Evolutionary conservation across 2,329 filamentous ascomycete genomes (phyloP), one percentile per base, ranked within the genome.

Genomic region (Venturia asperata): DNA sequence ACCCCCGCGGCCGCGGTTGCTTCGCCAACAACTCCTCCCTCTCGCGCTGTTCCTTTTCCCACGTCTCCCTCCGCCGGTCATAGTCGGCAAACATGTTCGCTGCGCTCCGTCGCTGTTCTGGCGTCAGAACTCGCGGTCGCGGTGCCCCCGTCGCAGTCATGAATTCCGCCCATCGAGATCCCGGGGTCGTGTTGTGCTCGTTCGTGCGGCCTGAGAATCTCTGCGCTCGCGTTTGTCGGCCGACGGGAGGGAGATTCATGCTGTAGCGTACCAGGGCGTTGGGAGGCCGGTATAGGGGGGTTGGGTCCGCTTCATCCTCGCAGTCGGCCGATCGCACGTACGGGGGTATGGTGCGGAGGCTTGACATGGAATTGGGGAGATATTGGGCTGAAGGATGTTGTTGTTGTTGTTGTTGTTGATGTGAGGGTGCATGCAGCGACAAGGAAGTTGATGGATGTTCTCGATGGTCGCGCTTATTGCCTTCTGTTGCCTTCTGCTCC

Each of bases 321-420:
- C 34, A 41, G 17, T 61, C 47, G 19, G 37, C 43, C 24, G 37
- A 63, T 10, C 64, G 64, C 21, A 65, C 64, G 17, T 42, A 65
- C 4, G 64, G 55, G 24, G 64, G 64, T 2, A 65, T 42, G 6
- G 56, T 65, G 27, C 64, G 64, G 34, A 21, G 39, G 15, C 49
- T 2, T 10, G 43, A 5, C 52, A 58, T 58, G 15, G 24, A 3
- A 19, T 45, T 13, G 30, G 30, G 30, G 30, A 34, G 30, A 34
- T 52, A 9, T 52, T 13, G 2, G 5, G n/a, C 3, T 4, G 24
- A 52, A 27, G 47, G 21, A 15, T 52, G 21, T 52, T 21, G 47
- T 27, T 5, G n/a, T 24, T 5, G 21, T 15, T 52, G 21, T 27
- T 52, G 47, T 52, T 27, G 47, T 52, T 52, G 45, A 21, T 21